Evolutionary conservation across 129 eudicot species (phyloP).

Genomic region (Apium graveolens): DNA sequence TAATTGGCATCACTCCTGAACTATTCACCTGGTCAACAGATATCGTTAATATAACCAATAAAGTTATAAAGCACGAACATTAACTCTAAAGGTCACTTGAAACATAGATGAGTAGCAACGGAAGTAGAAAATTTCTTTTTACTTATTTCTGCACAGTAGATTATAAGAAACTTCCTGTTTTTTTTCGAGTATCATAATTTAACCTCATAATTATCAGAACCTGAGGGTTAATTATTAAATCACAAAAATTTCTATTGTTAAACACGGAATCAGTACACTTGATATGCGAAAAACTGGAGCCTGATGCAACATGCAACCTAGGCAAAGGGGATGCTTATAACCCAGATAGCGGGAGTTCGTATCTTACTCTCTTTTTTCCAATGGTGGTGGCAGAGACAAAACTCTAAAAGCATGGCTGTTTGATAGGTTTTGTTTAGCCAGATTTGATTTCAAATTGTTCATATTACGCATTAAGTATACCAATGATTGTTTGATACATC

Average conservation of each 20-base stretch:
- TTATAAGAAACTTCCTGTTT: not conserved
- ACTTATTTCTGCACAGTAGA: not conserved
- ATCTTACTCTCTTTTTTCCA: not conserved
- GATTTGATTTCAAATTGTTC: not conserved
- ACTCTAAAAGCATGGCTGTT: not conserved
- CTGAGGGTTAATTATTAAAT: not conserved
- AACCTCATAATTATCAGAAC: not conserved
- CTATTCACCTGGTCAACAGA: slow-evolving; percentile 75
- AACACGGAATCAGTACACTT: not conserved
- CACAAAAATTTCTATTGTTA: not conserved
- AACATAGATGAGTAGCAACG: not conserved
- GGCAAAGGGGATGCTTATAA: slow-evolving; percentile 1
- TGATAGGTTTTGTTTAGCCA: not conserved
- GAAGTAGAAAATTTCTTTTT: not conserved
- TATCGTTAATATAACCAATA: not conserved
- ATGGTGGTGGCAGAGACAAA: not conserved
- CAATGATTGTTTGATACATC: not conserved
- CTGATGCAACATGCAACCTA: not conserved
- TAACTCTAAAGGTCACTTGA: not conserved
- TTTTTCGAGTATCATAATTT: not conserved
- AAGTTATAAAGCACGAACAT: not conserved
- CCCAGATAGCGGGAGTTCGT: slow-evolving; percentile 10
- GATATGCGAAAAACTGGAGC: not conserved
- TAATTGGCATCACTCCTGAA: slow-evolving; percentile 99
- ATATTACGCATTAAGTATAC: not conserved